A percentile compares a stretch with the other conserved stretches of the same genome.
Evolutionary conservation across 1,284 basidiomycete genomes (phyloP).

Genomic region (Cutaneotrichosporon sp.): DNA sequence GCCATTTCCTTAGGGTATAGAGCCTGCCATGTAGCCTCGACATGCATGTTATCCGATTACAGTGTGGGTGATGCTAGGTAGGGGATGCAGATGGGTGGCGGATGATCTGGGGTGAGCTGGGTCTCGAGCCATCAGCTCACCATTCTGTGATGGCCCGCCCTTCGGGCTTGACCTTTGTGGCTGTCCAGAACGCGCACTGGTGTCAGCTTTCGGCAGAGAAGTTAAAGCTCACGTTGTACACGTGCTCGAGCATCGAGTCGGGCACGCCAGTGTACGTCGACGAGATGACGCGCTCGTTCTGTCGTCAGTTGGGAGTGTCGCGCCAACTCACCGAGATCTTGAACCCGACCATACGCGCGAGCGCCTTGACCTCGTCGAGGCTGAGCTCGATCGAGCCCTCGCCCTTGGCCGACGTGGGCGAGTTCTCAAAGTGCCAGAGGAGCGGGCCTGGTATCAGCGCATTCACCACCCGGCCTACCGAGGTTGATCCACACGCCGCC

Average conservation of each 20-base stretch:
- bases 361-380: slow-evolving; percentile 79
- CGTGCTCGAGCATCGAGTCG: slow-evolving; percentile 81
- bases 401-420: slow-evolving; percentile 60
- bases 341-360: slow-evolving; percentile 78
- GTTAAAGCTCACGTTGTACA: slow-evolving; percentile 64
- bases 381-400: slow-evolving; percentile 79
- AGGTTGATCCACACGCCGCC: slow-evolving; percentile 92
- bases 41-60: slow-evolving; percentile 3
- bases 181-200: slow-evolving; percentile 75
- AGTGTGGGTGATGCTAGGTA: background rate
- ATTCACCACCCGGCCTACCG: slow-evolving; percentile 53
- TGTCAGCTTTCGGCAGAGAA: slow-evolving; percentile 17
- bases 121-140: background rate
- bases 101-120: background rate
- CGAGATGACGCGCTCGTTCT: slow-evolving; percentile 78
- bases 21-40: slow-evolving; percentile 6
- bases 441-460: slow-evolving; percentile 67
- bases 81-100: background rate
- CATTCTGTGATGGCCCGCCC: background rate
- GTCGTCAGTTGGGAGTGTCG: slow-evolving; percentile 16
- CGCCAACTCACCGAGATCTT: slow-evolving; percentile 65
- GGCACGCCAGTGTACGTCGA: slow-evolving; percentile 86
- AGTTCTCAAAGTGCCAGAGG: slow-evolving; percentile 94
- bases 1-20: slow-evolving; percentile 9
- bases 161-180: slow-evolving; percentile 60